Percentiles rank a stretch among this genome's conserved stretches.
phyloP scores from a whole-genome alignment of 192 early-diverging fungal genomes.

The Umbelopsis sp. region DNA sequence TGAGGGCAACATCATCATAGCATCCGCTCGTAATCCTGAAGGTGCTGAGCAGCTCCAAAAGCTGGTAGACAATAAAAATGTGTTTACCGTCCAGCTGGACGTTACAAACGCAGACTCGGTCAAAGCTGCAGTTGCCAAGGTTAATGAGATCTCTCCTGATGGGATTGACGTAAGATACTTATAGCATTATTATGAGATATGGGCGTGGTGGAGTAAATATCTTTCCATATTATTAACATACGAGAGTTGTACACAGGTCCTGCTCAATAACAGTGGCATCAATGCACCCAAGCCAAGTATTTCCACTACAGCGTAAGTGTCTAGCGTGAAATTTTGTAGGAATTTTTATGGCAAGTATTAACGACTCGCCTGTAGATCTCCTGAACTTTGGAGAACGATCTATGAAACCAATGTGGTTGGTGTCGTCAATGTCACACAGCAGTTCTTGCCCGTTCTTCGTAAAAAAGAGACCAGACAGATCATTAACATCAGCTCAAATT shows the following conservation, averaged over 20 bases:
- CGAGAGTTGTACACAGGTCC: background rate
- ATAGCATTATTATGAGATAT: too few relatives aligned
- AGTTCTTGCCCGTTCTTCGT: slow-evolving; percentile 17
- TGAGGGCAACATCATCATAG: slow-evolving; percentile 25
- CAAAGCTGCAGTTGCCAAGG: slow-evolving; percentile 17
- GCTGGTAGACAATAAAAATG: slow-evolving; percentile 25
- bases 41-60: slow-evolving; percentile 9
- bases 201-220: too few relatives aligned
- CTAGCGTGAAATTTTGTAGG: too few relatives aligned
- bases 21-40: slow-evolving; percentile 21
- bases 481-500: slow-evolving; percentile 31
- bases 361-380: background rate
- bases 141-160: slow-evolving; percentile 14
- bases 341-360: background rate
- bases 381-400: slow-evolving; percentile 10
- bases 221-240: too few relatives aligned
- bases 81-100: slow-evolving; percentile 32
- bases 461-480: slow-evolving; percentile 22
- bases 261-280: slow-evolving; percentile 39
- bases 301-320: background rate
- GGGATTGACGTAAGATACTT: slow-evolving; percentile 22
- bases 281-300: background rate
- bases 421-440: slow-evolving; percentile 9
- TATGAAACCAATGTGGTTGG: slow-evolving; percentile 35
- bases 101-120: slow-evolving; percentile 4